Evolutionary conservation across 176 grass and related monocot species (phyloP).

Genomic region (Phoenix roebelenii): DNA sequence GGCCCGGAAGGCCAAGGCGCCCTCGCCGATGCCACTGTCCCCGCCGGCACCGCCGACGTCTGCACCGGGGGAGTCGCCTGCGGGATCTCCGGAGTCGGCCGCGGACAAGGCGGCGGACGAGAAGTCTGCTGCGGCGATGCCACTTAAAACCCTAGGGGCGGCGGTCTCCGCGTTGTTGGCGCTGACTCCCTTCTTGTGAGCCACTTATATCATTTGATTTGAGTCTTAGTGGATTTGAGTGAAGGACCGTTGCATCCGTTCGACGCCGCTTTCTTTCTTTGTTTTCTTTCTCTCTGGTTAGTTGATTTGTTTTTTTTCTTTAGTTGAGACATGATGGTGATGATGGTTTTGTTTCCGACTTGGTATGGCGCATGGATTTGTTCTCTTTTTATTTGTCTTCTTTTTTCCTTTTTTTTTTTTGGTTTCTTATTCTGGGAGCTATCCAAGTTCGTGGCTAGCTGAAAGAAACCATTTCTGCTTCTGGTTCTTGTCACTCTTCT

Average conservation of each 20-base stretch:
- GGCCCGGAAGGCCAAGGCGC: constrained; percentile 25
- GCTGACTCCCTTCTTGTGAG: constrained; percentile 27
- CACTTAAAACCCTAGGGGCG: background rate
- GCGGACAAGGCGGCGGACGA: constrained; percentile 19
- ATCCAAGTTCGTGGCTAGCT: no score
- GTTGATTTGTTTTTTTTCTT: background rate
- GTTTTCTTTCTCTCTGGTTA: no score
- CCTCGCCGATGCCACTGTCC: constrained; percentile 31
- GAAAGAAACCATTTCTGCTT: no score
- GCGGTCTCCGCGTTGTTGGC: constrained; percentile 13
- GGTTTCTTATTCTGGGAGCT: no score
- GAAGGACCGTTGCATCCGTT: no score
- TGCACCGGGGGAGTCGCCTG: constrained; percentile 40
- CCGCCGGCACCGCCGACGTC: constrained; percentile 52
- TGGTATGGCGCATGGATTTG: constrained; percentile 1
- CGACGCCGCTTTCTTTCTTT: no score
- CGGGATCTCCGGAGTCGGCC: constrained; percentile 39
- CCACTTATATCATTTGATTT: background rate
- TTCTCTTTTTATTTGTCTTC: background rate
- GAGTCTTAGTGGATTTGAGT: no score
- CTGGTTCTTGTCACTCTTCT: no score
- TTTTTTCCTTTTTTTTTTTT: no score
- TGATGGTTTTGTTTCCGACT: constrained; percentile 5
- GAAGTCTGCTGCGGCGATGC: constrained; percentile 8
- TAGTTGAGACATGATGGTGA: background rate